Conservation (phyloP, 2,329 filamentous ascomycete species). For the Davidsoniella eucalypti region DNA sequence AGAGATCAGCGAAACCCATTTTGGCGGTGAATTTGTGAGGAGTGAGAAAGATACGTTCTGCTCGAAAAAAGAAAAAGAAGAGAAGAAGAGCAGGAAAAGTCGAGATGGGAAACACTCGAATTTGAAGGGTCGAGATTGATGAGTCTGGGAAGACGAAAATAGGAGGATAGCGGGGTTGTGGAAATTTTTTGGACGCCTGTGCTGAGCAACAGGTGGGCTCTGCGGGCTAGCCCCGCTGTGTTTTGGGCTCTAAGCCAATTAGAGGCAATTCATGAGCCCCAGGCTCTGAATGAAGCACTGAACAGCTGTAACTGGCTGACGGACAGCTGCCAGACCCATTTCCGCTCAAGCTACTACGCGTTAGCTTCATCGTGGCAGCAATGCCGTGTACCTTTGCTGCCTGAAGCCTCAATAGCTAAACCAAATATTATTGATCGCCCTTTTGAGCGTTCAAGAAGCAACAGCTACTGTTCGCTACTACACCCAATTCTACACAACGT, state of each 20-base stretch:
- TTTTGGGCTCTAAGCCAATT: constrained; percentile 3
- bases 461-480: not conserved
- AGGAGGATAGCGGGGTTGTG: constrained; percentile 21
- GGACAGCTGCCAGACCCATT: not conserved
- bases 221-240: constrained; percentile 11
- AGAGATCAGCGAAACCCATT: constrained; percentile 56
- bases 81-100: constrained; percentile 15
- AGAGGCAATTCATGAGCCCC: not conserved
- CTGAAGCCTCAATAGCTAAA: not conserved
- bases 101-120: constrained; percentile 16
- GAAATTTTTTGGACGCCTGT: constrained; percentile 12
- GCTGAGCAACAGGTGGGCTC: constrained; percentile 10
- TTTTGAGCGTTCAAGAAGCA: not conserved
- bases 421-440: not conserved
- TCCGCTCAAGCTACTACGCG: not conserved
- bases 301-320: not conserved
- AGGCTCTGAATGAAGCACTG: not conserved
- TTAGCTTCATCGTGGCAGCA: not conserved
- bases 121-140: constrained; percentile 13
- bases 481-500: not conserved
- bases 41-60: constrained; percentile 14
- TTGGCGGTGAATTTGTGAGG: constrained; percentile 21
- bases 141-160: constrained; percentile 13
- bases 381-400: constrained; percentile 8
- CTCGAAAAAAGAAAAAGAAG: constrained; percentile 14